Base-by-base conservation (phyloP, 2,329 filamentous ascomycete species). In the Sporothrix sp. region DNA sequence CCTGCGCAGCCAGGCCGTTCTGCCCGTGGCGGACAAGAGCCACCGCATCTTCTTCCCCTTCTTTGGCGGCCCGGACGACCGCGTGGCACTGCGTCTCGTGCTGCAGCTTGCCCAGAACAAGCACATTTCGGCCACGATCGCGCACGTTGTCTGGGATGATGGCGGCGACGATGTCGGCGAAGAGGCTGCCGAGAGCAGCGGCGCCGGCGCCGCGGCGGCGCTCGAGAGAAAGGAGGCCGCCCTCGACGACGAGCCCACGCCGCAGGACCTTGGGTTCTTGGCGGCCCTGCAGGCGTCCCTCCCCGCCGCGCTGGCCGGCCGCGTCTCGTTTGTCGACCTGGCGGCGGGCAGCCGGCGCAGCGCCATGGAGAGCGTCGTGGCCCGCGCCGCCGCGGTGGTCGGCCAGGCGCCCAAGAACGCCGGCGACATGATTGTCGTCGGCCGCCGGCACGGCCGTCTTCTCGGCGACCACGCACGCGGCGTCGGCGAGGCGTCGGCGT, bases 31-130 rank as follows among this genome's bases (percentile, higher is more conserved):
- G 6, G 79, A 87, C 59, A 82, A 81, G 54, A 81, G 79, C 32
- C 88, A 95, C 62, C 88, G 91, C 62, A 76, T 97, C 57, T 90
- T 95, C 63, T 73, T 95, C 49, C 85, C 90, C 0, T 97, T 88
- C 67, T 82, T 95, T 53, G 90, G 91, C 16, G 87, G 87, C 8
- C 69, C 73, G 1, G 93, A 98, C 61, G 91, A 96, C 61, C 78
- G 81, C 7, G 79, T 84, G 4, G 90, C 89, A 0, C 73, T 97
- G 1, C 75, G 82, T 1, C 78, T 97, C 21, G 84, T 91, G 3
- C 73, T 97, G 3, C 91, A 96, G 61, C 75, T 98, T 1, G 87
- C 84, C 1, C 81, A 84, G 63, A 93, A 89, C 60, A 75, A 79
- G 4, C 79, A 85, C 38, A 80, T 95, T 23, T 90, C 87, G 0